Conservation (phyloP, 176 grass and related monocot genomes). For the Triticum timopheevii region DNA sequence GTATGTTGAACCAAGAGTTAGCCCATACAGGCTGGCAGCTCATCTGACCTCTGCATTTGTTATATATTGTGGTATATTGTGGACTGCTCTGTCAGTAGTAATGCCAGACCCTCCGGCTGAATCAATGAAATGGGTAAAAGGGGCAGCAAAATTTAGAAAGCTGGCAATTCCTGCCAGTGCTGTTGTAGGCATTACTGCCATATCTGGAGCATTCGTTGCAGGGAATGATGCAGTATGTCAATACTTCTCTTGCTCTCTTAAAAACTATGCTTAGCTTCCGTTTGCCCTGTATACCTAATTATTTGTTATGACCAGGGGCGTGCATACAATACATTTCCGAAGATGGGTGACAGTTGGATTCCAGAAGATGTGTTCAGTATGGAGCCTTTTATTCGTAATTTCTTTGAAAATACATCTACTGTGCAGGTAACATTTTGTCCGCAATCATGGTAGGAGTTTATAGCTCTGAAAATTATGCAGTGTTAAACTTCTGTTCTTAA, state of each 20-base stretch:
- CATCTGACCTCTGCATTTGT: slow-evolving; percentile 94
- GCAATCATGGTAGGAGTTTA: background rate
- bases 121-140: slow-evolving; percentile 68
- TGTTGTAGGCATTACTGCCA: slow-evolving; percentile 77
- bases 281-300: slow-evolving; percentile 6
- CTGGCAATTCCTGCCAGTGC: slow-evolving; percentile 74
- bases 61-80: slow-evolving; percentile 93
- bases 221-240: slow-evolving; percentile 89
- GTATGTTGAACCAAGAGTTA: slow-evolving; percentile 90
- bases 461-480: background rate
- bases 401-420: slow-evolving; percentile 88
- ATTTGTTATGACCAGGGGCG: slow-evolving; percentile 65
- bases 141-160: slow-evolving; percentile 74
- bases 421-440: slow-evolving; percentile 65
- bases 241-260: slow-evolving; percentile 29
- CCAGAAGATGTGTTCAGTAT: slow-evolving; percentile 86
- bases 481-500: slow-evolving; percentile 7
- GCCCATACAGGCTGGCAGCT: slow-evolving; percentile 89
- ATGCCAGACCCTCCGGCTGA: slow-evolving; percentile 80
- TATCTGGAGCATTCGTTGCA: slow-evolving; percentile 96
- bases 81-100: slow-evolving; percentile 93
- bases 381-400: slow-evolving; percentile 82
- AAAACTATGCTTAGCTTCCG: background rate
- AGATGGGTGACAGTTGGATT: slow-evolving; percentile 98
- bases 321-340: slow-evolving; percentile 98